Evolutionary conservation across 495 filamentous ascomycete genomes (phyloP), one percentile per base, ranked within the genome.

Genomic region (Xeromyces bisporus): DNA sequence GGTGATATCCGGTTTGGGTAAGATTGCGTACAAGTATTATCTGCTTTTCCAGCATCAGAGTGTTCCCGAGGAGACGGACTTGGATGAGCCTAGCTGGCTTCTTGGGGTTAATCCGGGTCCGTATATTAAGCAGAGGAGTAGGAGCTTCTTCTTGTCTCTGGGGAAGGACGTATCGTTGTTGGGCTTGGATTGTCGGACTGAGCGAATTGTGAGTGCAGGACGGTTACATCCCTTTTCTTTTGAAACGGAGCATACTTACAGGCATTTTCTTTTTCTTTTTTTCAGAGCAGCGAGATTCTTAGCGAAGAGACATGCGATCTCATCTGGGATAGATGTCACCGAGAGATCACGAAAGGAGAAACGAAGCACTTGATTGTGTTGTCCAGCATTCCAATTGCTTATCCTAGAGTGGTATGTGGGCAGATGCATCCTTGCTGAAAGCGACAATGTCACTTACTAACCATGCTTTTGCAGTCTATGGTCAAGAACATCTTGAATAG

Each of bases 21-120:
- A 75, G 28, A 71, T 94, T 28, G 89, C 87, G 1, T 93, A 87
- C 64, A 97, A 96, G 48, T 94, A 94, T 46, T 97, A 97, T 45
- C 73, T 97, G 72, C 66, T 97, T 5, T 97, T 96, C 58, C 89
- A 97, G 52, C 89, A 97, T 44, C 89, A 97, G 50, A 89, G 75
- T 42, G 61, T 87, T 13, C 62, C 67, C 0, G 71, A 77, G 10
- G 87, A 94, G 52, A 77, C 71, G 1, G 72, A 85, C 39, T 56
- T 69, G 34, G 67, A 81, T 10, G 89, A 97, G 49, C 84, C 86
- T 6, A 93, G 80, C 49, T 97, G 91, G 91, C 50, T 85, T 16
- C 60, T 94, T 10, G 89, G 89, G 15, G 59, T 65, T 18, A 52
- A 64, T 11, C 79, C 76, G 7, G 89, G 89, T 6, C 91, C 91